A percentile compares a stretch with the other conserved stretches of the same genome.
These are phyloP conservation scores for Starmerella bombicola DNA, from an alignment of 805 yeast species.

Conservation along the genomic window DNA sequence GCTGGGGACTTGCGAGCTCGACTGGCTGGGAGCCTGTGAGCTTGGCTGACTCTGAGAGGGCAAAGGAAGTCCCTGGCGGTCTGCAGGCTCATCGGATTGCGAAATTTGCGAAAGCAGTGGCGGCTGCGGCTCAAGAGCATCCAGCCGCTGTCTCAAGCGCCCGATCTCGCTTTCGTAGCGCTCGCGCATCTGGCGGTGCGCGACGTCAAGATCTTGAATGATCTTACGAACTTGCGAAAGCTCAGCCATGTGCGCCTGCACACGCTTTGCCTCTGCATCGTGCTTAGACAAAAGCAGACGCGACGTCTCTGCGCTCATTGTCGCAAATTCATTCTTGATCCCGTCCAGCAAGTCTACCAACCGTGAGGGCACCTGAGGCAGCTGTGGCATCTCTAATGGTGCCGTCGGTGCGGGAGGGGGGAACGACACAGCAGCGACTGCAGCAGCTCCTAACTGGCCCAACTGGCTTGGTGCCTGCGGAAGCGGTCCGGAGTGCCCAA, in stretches of 20 bases:
- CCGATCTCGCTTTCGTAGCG: constrained; percentile 88
- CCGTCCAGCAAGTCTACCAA: constrained; percentile 80
- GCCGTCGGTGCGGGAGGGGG: constrained; percentile 9
- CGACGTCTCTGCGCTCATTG: constrained; percentile 63
- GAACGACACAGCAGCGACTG: too few species aligned
- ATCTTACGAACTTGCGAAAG: constrained; percentile 89
- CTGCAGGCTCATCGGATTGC: constrained; percentile 1
- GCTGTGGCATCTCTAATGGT: constrained; percentile 7
- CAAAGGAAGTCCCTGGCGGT: constrained; percentile 6
- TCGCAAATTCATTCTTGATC: constrained; percentile 80
- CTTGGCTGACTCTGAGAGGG: neutral
- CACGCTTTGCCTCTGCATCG: constrained; percentile 66
- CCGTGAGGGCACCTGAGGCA: constrained; percentile 22
- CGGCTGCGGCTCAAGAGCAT: constrained; percentile 27
- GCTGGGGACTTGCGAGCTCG: neutral
- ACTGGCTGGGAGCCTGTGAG: neutral
- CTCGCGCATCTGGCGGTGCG: constrained; percentile 89
- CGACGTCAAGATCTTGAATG: constrained; percentile 84
- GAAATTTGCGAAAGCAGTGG: constrained; percentile 8
- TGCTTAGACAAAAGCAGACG: constrained; percentile 80
- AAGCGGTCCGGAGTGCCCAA: too few species aligned
- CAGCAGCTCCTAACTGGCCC: too few species aligned
- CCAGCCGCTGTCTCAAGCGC: constrained; percentile 75
- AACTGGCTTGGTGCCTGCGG: too few species aligned
- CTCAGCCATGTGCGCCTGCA: constrained; percentile 83